phyloP scores from a whole-genome alignment of 2,329 filamentous ascomycete species.

The Ceratocystis papillata region DNA sequence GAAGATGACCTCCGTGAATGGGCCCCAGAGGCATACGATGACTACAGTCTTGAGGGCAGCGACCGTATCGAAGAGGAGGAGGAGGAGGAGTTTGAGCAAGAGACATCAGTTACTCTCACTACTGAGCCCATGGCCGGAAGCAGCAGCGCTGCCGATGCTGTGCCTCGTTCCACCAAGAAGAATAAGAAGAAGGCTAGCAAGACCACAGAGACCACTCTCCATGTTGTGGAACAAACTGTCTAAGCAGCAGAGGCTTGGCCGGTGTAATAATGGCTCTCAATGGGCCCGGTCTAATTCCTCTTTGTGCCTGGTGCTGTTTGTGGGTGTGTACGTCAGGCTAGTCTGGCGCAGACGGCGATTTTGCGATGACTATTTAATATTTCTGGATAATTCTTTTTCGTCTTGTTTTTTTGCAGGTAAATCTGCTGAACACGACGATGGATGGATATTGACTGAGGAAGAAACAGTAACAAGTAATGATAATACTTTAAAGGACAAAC shows the following conservation, averaged over 20 bases:
- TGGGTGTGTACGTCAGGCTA: neutral
- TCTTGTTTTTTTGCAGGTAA: constrained; percentile 57
- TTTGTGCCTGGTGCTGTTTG: neutral
- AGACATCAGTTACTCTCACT: constrained; percentile 12
- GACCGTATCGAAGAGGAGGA: constrained; percentile 23
- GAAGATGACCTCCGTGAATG: constrained; percentile 79
- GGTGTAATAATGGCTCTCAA: neutral
- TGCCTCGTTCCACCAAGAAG: constrained; percentile 16
- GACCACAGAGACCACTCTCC: constrained; percentile 11
- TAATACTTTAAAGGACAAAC: neutral
- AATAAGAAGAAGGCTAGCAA: constrained; percentile 19
- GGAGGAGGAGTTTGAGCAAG: constrained; percentile 17
- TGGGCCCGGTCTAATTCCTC: neutral
- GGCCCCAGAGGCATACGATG: constrained; percentile 39
- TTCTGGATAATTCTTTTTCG: constrained; percentile 40
- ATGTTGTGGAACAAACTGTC: constrained; percentile 15
- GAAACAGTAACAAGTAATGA: neutral
- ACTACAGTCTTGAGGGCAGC: constrained; percentile 17
- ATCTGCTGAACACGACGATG: neutral
- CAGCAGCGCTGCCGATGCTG: constrained; percentile 2
- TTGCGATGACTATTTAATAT: constrained; percentile 13
- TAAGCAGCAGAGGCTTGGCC: neutral
- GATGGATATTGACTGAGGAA: neutral
- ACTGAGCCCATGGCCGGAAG: constrained; percentile 7
- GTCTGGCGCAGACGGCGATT: neutral